Base-by-base conservation (phyloP, 768 basidiomycete species). In the Amanita brunnescens region DNA sequence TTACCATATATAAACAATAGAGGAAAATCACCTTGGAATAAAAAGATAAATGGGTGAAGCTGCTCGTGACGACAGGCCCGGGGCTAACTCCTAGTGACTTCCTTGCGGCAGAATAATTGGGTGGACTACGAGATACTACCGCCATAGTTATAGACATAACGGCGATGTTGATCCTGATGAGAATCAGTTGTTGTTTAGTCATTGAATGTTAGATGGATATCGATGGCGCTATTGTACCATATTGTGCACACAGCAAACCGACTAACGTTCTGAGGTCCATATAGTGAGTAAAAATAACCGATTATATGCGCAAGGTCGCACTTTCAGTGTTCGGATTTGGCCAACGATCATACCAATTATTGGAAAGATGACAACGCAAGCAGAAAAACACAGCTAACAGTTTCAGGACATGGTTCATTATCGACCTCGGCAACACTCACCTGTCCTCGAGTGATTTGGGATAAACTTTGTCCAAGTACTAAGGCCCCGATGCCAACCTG, bases 141-240 rank as follows among this genome's bases (percentile, higher is more conserved):
- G 69, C 80, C 81, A 83, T 83, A 0, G 78, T 76, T 1, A 77
- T 71, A 60, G 82, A 70, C 49, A 83, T 72, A 14, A 79, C 72
- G 14, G 70, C 48, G 6, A 83, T 57, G 57, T 83, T 81, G 49
- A 82, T 59, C 80, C 78, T 81, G 43, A 26, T 7, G 24, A 18
- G 21, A 14, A 30, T n/a, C n/a, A n/a, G n/a, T n/a, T n/a, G 5
- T 29, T 6, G n/a, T 39, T 23, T 47, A 16, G 37, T 14, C 24
- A 23, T 9, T 6, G 34, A 6, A 2, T 0, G 26, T 45, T 2
- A 26, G n/a, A n/a, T n/a, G n/a, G n/a, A n/a, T 9, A 20, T 8
- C 34, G 24, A 23, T 8, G 5, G 4, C 4, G 5, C 18, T 8
- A 40, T 14, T 61, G 50, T 50, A 72, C 72, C 72, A 72, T 6